Base-by-base conservation (phyloP, 306 rosid species). In the Ammopiptanthus mongolicus region DNA sequence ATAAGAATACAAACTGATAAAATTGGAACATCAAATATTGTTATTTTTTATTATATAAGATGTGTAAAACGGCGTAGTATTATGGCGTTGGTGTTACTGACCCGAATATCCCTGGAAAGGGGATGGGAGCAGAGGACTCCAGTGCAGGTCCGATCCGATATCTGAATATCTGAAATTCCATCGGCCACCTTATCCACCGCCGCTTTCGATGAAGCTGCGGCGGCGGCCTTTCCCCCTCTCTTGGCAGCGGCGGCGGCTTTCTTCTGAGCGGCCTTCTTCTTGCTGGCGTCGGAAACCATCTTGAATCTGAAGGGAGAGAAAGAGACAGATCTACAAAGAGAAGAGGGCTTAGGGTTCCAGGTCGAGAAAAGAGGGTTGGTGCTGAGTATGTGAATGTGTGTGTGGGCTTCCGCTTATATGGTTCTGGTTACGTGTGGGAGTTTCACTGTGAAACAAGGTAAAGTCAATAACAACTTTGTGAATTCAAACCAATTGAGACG, bases 211-310 rank as follows among this genome's bases (percentile, higher is more conserved):
- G 88, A 75, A 3, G 81, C 78, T 1, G 90, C 77, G 0, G 91
- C 76, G 5, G 89, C 80, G 0, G 91, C 90, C 80, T 93, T 93
- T 5, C 97, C 97, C 17, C 98, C 97, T 50, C 98, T 81, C 89
- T 91, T 93, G 22, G 98, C 97, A 13, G 97, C 97, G 63, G 98
- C 98, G 36, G 98, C 98, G 25, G 91, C 93, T 87, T 93, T 93
- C 97, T 93, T 93, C 87, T 93, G 97, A 4, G 93, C 93, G 39
- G 88, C 97, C 85, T 93, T 93, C 91, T 89, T 93, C 92, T 93
- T 93, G 79, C 98, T 93, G 33, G 98, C 98, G 85, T 93, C 98
- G 3, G 98, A 93, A 22, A 93, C 98, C 98, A 93, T 93, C 85
- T 47, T 89, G 11, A 70, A 34, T 5, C 15, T 13, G 5, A 37